Base-by-base conservation (phyloP, 352 stramenopile species). In the Lagenidium giganteum region DNA sequence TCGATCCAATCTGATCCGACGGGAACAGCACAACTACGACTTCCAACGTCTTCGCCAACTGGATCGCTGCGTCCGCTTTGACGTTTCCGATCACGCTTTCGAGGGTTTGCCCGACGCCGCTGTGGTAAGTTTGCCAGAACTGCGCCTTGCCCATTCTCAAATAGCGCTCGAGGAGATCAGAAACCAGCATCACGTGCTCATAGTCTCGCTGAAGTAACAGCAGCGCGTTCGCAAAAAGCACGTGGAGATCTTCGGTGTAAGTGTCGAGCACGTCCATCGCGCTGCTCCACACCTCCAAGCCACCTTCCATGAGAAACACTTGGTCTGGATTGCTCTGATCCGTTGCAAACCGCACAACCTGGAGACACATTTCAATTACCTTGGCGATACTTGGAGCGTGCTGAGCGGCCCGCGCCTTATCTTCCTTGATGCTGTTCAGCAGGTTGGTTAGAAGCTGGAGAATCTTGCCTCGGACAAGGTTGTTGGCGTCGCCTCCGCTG, bases 301-400 rank as follows among this genome's bases (percentile, higher is more conserved):
- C 83, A 50, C 58, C 83, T 38, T 95, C 81, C 77, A 95, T 92
- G 12, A 93, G 59, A 31, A 88, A 93, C 18, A 94, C 75, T 42
- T 88, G 66, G 35, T 94, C 79, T 7, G 81, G 76, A 38, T 95
- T 87, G 42, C 65, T 68, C 26, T 87, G 51, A 42, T 95, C 78
- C 0, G 83, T 91, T 14, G 76, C 73, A 29, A 87, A 83, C 0
- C 54, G 61, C 37, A 92, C 64, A 29, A 87, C 72, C 33, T 88
- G 67, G 4, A 88, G 46, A 26, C 74, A 77, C 76, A 91, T 91
- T 18, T 59, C 43, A n/a, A 83, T 51, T 23, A 91, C 42, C 39
- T 61, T 65, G 16, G 69, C 43, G 8, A 84, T 37, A 22, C 63
- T 43, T 6, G 27, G 8, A 3, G 16, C 31, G 28, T 50, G 33